Percentiles rank a stretch among this genome's conserved stretches.
These are phyloP conservation scores for Wickerhamomyces sp. DNA, from an alignment of 1,139 yeast genomes.

Conservation along the genomic window DNA sequence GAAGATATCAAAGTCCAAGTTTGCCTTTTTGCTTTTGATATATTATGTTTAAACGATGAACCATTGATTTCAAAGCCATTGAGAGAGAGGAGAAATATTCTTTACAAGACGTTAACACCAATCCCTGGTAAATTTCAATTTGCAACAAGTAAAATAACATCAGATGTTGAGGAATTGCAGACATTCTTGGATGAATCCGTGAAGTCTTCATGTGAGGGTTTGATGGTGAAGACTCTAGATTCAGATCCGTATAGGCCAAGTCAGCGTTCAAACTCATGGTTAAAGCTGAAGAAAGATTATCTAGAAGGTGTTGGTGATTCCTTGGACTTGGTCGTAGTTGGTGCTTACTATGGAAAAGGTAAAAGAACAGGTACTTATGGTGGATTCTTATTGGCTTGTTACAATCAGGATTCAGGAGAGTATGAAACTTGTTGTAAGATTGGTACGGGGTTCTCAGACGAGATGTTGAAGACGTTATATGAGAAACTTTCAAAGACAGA, in stretches of 20 bases:
- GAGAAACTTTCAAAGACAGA: conserved; percentile 66
- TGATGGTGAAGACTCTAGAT: conserved; percentile 88
- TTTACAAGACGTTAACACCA: conserved; percentile 52
- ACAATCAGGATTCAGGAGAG: conserved; percentile 86
- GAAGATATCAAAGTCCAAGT: conserved; percentile 86
- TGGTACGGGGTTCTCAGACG: conserved; percentile 96
- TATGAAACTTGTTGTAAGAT: conserved; percentile 94
- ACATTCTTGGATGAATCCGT: conserved; percentile 85
- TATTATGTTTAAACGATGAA: conserved; percentile 67
- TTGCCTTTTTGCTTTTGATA: conserved; percentile 88
- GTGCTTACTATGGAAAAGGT: conserved; percentile 92
- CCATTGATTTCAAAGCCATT: conserved; percentile 67
- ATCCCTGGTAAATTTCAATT: conserved; percentile 77
- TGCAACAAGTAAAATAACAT: conserved; percentile 72
- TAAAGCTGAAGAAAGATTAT: conserved; percentile 90
- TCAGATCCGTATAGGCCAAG: conserved; percentile 92
- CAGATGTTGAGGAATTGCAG: conserved; percentile 76
- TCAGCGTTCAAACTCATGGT: conserved; percentile 92
- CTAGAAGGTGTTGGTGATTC: conserved; percentile 95
- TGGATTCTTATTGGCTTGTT: conserved; percentile 86
- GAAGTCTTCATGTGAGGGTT: conserved; percentile 89
- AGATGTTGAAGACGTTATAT: conserved; percentile 58
- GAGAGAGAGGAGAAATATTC: conserved; percentile 59
- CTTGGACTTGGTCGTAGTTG: conserved; percentile 86
- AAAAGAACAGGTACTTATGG: conserved; percentile 95